Conservation (phyloP, 495 filamentous ascomycete species). For the Talaromyces stipitatus region DNA sequence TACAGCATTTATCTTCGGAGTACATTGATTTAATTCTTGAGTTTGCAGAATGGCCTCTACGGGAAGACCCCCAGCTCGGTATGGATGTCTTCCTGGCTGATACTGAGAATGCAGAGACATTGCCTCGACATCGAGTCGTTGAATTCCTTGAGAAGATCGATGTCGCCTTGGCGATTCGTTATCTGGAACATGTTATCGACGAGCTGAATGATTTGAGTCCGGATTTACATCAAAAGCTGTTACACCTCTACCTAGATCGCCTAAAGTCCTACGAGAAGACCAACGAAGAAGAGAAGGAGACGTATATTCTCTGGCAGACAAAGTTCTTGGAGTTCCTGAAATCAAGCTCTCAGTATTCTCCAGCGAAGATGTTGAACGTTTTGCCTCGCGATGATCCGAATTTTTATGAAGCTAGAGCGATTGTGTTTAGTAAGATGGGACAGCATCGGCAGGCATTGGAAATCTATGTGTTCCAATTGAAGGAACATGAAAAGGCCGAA, state of each 20-base stretch:
- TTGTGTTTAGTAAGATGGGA: conserved; percentile 92
- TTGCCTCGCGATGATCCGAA: conserved; percentile 75
- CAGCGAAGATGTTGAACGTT: conserved; percentile 62
- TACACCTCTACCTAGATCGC: conserved; percentile 64
- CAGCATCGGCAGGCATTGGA: conserved; percentile 89
- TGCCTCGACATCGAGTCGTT: conserved; percentile 70
- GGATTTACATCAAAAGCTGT: conserved; percentile 78
- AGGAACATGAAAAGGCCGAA: conserved; percentile 84
- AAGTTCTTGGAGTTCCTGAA: conserved; percentile 68
- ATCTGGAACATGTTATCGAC: conserved; percentile 85
- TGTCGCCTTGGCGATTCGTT: conserved; percentile 61
- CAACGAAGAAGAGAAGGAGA: conserved; percentile 27
- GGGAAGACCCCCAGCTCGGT: conserved; percentile 61
- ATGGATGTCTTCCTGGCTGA: conserved; percentile 96
- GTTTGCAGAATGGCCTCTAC: conserved; percentile 82
- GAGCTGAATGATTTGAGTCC: conserved; percentile 80
- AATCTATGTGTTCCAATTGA: conserved; percentile 92
- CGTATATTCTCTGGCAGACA: conserved; percentile 47
- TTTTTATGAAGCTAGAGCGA: conserved; percentile 85
- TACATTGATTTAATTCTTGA: conserved; percentile 88
- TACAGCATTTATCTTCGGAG: conserved; percentile 79
- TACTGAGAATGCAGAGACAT: conserved; percentile 86
- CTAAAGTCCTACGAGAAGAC: conserved; percentile 37
- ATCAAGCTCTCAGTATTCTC: conserved; percentile 71
- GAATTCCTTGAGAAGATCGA: conserved; percentile 66